Evolutionary conservation across 1,139 yeast genomes (phyloP).

Genomic region (Sugiyamaella paludigena): DNA sequence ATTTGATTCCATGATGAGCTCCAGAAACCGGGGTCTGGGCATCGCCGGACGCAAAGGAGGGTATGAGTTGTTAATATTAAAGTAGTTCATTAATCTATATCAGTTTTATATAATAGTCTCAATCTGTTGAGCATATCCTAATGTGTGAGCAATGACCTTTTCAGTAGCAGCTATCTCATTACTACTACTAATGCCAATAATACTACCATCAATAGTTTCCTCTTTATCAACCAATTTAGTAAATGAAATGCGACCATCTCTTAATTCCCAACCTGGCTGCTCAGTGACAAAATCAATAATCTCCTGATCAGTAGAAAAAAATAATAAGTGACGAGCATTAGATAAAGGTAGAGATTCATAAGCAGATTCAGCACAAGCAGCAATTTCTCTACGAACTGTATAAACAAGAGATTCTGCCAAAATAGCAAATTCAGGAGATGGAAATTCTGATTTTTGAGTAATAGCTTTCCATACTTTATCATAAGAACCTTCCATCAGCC

Average conservation of each 20-base stretch:
- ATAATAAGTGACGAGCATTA: constrained; percentile 78
- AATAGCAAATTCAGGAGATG: constrained; percentile 46
- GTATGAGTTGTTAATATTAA: neutral
- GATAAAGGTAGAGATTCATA: constrained; percentile 73
- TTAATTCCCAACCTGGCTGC: constrained; percentile 59
- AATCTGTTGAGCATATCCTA: constrained; percentile 79
- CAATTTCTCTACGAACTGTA: constrained; percentile 83
- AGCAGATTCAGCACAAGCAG: constrained; percentile 79
- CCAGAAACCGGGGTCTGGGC: no score
- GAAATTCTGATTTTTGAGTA: constrained; percentile 46
- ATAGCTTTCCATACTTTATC: constrained; percentile 86
- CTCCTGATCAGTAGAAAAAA: constrained; percentile 66
- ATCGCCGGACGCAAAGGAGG: no score
- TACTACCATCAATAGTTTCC: constrained; percentile 18
- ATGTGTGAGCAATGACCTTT: constrained; percentile 57
- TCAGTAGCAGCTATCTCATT: constrained; percentile 37
- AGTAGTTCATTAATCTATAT: constrained; percentile 1
- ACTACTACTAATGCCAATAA: constrained; percentile 1
- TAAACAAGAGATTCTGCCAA: constrained; percentile 54
- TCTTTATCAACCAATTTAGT: constrained; percentile 32
- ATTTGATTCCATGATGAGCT: no score
- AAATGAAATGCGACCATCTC: constrained; percentile 61
- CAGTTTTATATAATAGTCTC: constrained; percentile 67
- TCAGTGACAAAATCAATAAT: constrained; percentile 60
- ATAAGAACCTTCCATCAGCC: constrained; percentile 96